Base-by-base conservation (phyloP, 345 rosid genomes). In the Hevea brasiliensis region DNA sequence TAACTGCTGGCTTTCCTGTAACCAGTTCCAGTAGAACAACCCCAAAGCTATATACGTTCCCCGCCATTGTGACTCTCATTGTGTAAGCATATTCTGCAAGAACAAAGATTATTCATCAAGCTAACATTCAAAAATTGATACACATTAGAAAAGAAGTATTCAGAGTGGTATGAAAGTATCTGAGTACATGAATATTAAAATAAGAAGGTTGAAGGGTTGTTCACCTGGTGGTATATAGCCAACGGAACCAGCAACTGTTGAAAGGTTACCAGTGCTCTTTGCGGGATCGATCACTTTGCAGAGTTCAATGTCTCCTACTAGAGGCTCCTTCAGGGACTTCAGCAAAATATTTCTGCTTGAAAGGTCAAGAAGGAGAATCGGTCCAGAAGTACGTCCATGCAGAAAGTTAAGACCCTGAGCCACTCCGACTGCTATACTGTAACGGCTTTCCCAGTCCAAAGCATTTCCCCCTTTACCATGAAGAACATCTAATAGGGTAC, bases 181-280 rank as follows among this genome's bases (percentile, higher is more conserved):
- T 7, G 51, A 47, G 37, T 32, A 32, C 37, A 1, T 32, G 2
- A 32, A 4, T 32, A 32, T 17, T 41, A 44, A 27, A 20, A 45
- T 2, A 10, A 29, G 1, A 68, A 53, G 78, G 48, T 40, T 24
- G 17, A 64, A 68, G 41, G 41, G 74, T 40, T 72, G 26, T 47
- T 84, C 51, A 89, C 97, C 98, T 81, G 96, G 98, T 80, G 97
- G 92, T 68, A 91, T 80, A 77, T 87, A 91, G 75, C 96, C 96
- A 3, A 91, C 87, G 57, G 98, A 88, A 47, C 98, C 98, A 67
- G 96, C 94, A 78, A 91, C 88, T 4, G 90, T 81, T 0, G 96
- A 91, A 75, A 91, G 89, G 89, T 94, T 94, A 66, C 94, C 89
- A 0, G 87, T 88, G 86, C 94, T 87, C 84, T 81, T 92, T 65